Percentiles rank a stretch among this genome's conserved stretches.
These are phyloP conservation scores for Mentha longifolia DNA, from an alignment of 257 asterid species.

Conservation along the genomic window DNA sequence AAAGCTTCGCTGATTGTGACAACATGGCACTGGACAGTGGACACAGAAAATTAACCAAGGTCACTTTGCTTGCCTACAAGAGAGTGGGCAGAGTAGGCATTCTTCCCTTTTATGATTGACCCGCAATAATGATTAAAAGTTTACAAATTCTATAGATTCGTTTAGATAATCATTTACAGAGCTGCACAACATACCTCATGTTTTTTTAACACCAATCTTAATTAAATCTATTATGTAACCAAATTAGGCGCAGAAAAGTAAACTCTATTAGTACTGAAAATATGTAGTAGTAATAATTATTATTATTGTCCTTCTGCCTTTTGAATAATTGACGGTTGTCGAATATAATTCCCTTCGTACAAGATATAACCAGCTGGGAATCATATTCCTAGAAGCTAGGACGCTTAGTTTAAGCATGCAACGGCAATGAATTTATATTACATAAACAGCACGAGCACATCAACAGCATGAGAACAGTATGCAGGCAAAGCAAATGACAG, in stretches of 20 bases:
- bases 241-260: conserved; percentile 2
- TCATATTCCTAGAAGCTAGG: neutral
- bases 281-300: conserved; percentile 16
- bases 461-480: neutral
- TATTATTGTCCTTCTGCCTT: neutral
- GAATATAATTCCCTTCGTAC: neutral
- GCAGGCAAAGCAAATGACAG: neutral
- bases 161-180: conserved; percentile 1
- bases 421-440: conserved; percentile 3
- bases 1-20: neutral
- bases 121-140: neutral
- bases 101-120: conserved; percentile 13
- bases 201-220: neutral
- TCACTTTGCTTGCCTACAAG: neutral
- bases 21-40: conserved; percentile 14
- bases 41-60: conserved; percentile 16
- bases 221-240: neutral
- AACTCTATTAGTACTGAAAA: neutral
- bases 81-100: conserved; percentile 3
- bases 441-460: conserved; percentile 26
- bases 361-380: conserved; percentile 1
- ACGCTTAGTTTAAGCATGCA: neutral
- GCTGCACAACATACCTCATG: neutral
- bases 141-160: conserved; percentile 15
- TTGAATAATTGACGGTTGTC: conserved; percentile 6